Percentiles rank a stretch among this genome's conserved stretches.
Conservation (phyloP, 768 basidiomycete species). For the Leccinum truebloodii region DNA sequence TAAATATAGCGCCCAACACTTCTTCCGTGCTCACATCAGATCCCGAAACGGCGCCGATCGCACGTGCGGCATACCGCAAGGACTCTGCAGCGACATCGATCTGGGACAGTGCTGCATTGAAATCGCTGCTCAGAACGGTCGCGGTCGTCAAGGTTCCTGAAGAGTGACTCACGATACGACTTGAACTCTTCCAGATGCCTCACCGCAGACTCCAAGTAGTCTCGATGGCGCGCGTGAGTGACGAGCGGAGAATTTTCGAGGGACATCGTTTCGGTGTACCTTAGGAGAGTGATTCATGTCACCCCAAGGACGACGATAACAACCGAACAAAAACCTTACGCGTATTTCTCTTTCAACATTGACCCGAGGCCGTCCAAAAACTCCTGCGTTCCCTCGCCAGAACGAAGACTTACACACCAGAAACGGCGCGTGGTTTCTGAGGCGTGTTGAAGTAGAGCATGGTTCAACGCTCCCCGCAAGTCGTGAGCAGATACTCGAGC, state of each 20-base stretch:
- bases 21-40: slow-evolving; percentile 75
- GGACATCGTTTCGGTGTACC: slow-evolving; percentile 25
- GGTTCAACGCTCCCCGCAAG: slow-evolving; percentile 22
- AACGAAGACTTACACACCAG: slow-evolving; percentile 70
- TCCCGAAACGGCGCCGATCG: slow-evolving; percentile 85
- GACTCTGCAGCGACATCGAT: slow-evolving; percentile 86
- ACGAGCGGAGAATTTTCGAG: slow-evolving; percentile 52
- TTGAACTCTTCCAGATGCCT: slow-evolving; percentile 35
- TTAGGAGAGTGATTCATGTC: slow-evolving; percentile 1
- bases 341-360: slow-evolving; percentile 39
- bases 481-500: slow-evolving; percentile 16
- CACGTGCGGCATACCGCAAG: slow-evolving; percentile 79
- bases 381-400: slow-evolving; percentile 52
- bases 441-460: slow-evolving; percentile 12
- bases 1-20: slow-evolving; percentile 78
- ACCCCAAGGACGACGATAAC: not conserved
- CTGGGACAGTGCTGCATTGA: slow-evolving; percentile 56
- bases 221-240: slow-evolving; percentile 78
- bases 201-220: slow-evolving; percentile 68
- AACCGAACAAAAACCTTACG: slow-evolving; percentile 11
- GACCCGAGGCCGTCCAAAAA: slow-evolving; percentile 63
- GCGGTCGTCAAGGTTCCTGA: not conserved
- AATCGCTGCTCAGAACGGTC: slow-evolving; percentile 5
- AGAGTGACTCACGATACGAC: slow-evolving; percentile 29
- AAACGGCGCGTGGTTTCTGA: not conserved